These are phyloP conservation scores for Claviceps cyperi DNA, from an alignment of 2,329 filamentous ascomycete genomes.

Conservation along the genomic window DNA sequence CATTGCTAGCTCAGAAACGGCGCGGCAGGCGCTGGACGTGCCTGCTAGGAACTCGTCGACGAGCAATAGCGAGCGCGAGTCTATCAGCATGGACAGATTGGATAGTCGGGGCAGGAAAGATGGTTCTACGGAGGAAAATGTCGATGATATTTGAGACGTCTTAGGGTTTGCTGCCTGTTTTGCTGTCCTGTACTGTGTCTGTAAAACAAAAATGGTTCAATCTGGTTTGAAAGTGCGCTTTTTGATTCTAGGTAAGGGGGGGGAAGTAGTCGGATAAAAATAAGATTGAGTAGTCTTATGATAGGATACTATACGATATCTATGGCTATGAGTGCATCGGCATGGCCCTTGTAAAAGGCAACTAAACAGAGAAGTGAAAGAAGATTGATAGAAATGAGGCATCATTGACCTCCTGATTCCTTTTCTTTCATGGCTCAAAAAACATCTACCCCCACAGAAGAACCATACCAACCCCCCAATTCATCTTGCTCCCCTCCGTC, in stretches of 20 bases:
- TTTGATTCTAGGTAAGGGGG: constrained; percentile 1
- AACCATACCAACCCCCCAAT: constrained; percentile 71
- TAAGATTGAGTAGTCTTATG: neutral
- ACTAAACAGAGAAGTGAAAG: neutral
- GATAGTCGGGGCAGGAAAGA: constrained; percentile 43
- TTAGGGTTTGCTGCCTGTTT: neutral
- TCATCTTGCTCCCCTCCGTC: constrained; percentile 40
- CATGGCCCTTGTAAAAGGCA: neutral
- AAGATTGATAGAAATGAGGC: neutral
- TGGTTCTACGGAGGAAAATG: constrained; percentile 30
- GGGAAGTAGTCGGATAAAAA: neutral
- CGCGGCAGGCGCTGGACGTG: constrained; percentile 71
- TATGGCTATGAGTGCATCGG: neutral
- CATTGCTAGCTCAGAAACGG: constrained; percentile 73
- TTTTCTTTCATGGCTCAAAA: constrained; percentile 33
- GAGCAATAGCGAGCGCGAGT: constrained; percentile 24
- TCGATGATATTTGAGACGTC: constrained; percentile 40
- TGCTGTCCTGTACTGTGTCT: neutral
- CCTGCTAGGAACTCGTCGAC: constrained; percentile 21
- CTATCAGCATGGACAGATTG: constrained; percentile 44
- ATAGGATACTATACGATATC: constrained; percentile 10
- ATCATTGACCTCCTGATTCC: too few relatives aligned
- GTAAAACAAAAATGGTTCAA: neutral
- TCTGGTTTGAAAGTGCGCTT: neutral
- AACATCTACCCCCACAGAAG: constrained; percentile 50